phyloP scores from a whole-genome alignment of 2,329 filamentous ascomycete genomes.

The Fusarium austroafricanum region DNA sequence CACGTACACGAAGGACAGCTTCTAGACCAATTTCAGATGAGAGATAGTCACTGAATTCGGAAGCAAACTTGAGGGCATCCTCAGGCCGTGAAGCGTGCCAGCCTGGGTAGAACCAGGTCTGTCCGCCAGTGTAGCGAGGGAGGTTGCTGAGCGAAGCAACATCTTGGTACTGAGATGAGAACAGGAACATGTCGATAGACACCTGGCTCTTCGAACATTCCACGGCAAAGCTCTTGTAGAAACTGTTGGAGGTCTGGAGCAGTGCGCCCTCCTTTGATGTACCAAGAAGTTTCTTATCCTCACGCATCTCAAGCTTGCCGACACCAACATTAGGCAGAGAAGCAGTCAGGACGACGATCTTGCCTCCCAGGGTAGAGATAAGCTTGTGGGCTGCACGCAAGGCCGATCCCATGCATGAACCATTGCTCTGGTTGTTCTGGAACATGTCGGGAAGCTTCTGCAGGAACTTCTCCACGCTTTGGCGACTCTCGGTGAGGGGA shows the following conservation, averaged over 20 bases:
- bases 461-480: conserved; percentile 92
- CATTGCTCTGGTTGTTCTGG: conserved; percentile 88
- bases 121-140: conserved; percentile 94
- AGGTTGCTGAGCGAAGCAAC: conserved; percentile 96
- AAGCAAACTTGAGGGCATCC: conserved; percentile 97
- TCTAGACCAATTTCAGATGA: conserved; percentile 96
- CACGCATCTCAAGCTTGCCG: conserved; percentile 90
- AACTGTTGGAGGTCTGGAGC: conserved; percentile 91
- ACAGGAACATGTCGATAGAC: conserved; percentile 98
- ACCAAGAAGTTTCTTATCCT: conserved; percentile 95
- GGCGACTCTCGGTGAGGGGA: conserved; percentile 86
- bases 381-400: conserved; percentile 94
- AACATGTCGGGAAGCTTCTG: conserved; percentile 96
- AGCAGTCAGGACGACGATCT: conserved; percentile 91
- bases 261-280: conserved; percentile 91
- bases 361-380: conserved; percentile 92
- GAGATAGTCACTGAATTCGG: conserved; percentile 96
- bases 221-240: conserved; percentile 99
- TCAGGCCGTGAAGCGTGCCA: conserved; percentile 96
- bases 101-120: conserved; percentile 98
- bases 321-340: conserved; percentile 90
- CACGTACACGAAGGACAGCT: conserved; percentile 93
- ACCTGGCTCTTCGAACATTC: conserved; percentile 99
- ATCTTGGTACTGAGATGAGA: conserved; percentile 96
- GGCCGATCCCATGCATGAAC: conserved; percentile 95